Conservation (phyloP, 2,329 filamentous ascomycete species). For the Apiospora pterosperma region DNA sequence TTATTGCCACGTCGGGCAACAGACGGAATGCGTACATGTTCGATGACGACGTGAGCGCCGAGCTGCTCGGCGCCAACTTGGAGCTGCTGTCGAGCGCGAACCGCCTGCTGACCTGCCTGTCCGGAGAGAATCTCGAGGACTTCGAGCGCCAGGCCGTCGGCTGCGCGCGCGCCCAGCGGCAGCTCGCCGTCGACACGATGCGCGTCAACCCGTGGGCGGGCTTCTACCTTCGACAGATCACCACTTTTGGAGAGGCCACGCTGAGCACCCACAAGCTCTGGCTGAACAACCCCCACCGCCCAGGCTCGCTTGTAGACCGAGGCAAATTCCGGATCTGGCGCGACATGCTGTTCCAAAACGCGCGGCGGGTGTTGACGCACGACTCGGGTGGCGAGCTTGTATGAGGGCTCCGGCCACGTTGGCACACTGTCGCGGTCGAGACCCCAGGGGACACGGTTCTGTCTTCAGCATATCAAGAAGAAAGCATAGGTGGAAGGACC, state of each 20-base stretch:
- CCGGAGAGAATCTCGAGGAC: neutral
- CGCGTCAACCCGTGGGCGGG: slow-evolving; percentile 4
- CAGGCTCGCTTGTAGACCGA: neutral
- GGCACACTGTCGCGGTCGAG: neutral
- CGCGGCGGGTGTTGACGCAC: neutral
- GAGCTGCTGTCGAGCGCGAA: neutral
- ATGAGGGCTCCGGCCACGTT: neutral
- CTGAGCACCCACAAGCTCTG: slow-evolving; percentile 2
- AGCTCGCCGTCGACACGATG: neutral
- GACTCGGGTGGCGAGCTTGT: neutral
- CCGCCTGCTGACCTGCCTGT: slow-evolving; percentile 5
- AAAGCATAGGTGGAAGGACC: too few relatives aligned
- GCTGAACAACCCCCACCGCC: neutral
- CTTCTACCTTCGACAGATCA: slow-evolving; percentile 10
- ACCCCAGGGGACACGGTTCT: neutral
- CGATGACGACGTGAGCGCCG: neutral
- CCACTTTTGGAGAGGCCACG: slow-evolving; percentile 3
- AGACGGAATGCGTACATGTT: neutral
- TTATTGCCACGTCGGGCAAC: neutral
- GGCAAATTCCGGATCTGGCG: slow-evolving; percentile 1
- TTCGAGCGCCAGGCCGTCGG: slow-evolving; percentile 3
- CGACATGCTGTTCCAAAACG: neutral
- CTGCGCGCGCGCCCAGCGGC: neutral
- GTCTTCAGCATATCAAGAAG: neutral
- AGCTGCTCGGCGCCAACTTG: slow-evolving; percentile 6